Conservation (phyloP, 768 basidiomycete genomes). For the Flagelloscypha sp. region DNA sequence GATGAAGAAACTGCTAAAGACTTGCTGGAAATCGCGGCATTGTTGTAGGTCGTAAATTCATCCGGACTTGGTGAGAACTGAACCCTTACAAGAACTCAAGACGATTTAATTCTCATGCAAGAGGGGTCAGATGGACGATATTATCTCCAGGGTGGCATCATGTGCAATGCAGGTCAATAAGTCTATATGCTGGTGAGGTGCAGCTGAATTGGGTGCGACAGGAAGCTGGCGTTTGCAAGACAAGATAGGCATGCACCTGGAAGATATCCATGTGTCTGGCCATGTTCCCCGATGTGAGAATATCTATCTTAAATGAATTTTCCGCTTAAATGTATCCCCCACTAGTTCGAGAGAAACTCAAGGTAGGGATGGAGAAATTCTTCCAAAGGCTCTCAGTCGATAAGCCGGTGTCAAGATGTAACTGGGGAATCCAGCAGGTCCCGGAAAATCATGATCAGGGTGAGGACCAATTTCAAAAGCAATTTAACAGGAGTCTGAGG, state of each 20-base stretch:
- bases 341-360: slow-evolving; percentile 52
- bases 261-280: slow-evolving; percentile 65
- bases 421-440: slow-evolving; percentile 43
- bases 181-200: slow-evolving; percentile 10
- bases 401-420: slow-evolving; percentile 65
- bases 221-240: slow-evolving; percentile 73
- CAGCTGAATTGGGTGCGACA: slow-evolving; percentile 16
- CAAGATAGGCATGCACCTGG: slow-evolving; percentile 64
- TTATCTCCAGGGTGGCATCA: slow-evolving; percentile 68
- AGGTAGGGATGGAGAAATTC: slow-evolving; percentile 59
- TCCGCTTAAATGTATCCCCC: neutral
- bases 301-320: neutral
- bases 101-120: slow-evolving; percentile 52
- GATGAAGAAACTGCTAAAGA: slow-evolving; percentile 27
- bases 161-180: slow-evolving; percentile 50
- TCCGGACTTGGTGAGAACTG: neutral
- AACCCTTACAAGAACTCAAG: slow-evolving; percentile 34
- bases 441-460: slow-evolving; percentile 9
- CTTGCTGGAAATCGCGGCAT: slow-evolving; percentile 53
- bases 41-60: slow-evolving; percentile 39
- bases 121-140: slow-evolving; percentile 63
- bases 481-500: slow-evolving; percentile 14
- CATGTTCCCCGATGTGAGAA: slow-evolving; percentile 65
- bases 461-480: slow-evolving; percentile 6
- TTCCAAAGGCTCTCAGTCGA: slow-evolving; percentile 59